Conservation (phyloP, 1,284 basidiomycete species). For the Mycosarcoma mackinlayi region DNA sequence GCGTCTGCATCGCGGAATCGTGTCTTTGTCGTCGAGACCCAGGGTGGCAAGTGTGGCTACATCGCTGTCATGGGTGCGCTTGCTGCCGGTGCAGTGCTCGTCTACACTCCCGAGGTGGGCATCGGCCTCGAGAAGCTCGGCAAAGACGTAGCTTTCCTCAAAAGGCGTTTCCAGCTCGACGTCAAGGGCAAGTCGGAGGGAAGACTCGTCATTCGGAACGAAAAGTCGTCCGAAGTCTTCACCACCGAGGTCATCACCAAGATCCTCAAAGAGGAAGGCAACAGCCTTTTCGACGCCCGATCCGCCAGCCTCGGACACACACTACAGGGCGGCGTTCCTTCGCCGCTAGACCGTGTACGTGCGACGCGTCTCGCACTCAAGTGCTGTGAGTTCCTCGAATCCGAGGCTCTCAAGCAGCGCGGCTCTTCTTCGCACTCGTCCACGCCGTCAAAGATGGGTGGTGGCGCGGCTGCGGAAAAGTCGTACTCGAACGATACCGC, state of each 20-base stretch:
- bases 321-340: conserved; percentile 92
- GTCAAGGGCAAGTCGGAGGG: conserved; percentile 90
- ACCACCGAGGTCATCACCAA: conserved; percentile 90
- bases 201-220: conserved; percentile 84
- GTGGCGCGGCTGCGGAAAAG: conserved; percentile 65
- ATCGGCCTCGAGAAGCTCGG: conserved; percentile 84
- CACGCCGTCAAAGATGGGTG: conserved; percentile 34
- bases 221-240: conserved; percentile 87
- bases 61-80: conserved; percentile 93
- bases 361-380: conserved; percentile 89
- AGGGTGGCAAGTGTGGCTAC: conserved; percentile 95
- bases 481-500: conserved; percentile 74
- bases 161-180: conserved; percentile 85
- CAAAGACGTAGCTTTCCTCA: conserved; percentile 88
- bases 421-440: conserved; percentile 40
- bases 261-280: conserved; percentile 94
- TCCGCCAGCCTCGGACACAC: conserved; percentile 95
- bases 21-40: conserved; percentile 97
- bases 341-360: conserved; percentile 89
- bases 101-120: conserved; percentile 93
- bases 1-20: conserved; percentile 93
- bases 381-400: conserved; percentile 93
- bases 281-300: conserved; percentile 89
- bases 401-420: conserved; percentile 73
- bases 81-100: conserved; percentile 89